phyloP scores from a whole-genome alignment of 2,329 filamentous ascomycete genomes.

The Corinectria fuckeliana region DNA sequence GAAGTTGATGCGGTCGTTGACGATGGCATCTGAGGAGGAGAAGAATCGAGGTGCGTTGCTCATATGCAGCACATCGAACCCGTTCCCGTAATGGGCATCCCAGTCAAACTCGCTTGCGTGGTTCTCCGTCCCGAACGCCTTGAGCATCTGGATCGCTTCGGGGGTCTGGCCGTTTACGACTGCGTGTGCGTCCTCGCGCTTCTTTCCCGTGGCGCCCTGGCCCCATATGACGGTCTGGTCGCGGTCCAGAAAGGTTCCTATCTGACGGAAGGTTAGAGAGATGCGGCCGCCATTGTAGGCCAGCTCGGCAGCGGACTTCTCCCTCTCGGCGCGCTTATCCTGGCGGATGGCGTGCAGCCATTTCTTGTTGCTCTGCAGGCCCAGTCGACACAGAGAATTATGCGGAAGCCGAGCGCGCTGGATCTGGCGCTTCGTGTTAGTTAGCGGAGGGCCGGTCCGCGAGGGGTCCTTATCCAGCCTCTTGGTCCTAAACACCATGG shows the following conservation, averaged over 20 bases:
- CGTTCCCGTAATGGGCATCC: conserved; percentile 75
- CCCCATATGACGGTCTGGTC: conserved; percentile 82
- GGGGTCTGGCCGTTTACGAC: conserved; percentile 74
- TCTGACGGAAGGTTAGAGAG: conserved; percentile 87
- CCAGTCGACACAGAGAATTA: conserved; percentile 87
- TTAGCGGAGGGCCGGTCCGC: conserved; percentile 19
- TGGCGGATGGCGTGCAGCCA: conserved; percentile 94
- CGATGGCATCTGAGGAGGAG: conserved; percentile 52
- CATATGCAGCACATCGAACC: conserved; percentile 84
- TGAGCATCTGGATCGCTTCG: conserved; percentile 73
- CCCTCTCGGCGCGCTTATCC: conserved; percentile 74
- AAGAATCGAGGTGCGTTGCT: conserved; percentile 59
- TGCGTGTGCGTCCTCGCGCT: conserved; percentile 60
- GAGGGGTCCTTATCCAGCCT: conserved; percentile 56
- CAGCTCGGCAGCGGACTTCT: conserved; percentile 74
- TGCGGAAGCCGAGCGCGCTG: conserved; percentile 80
- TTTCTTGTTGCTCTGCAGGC: conserved; percentile 78
- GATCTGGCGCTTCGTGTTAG: conserved; percentile 53
- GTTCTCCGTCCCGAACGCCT: conserved; percentile 87
- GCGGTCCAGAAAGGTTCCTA: conserved; percentile 80
- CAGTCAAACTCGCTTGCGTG: conserved; percentile 75
- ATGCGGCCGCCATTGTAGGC: conserved; percentile 81
- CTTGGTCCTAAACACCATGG: conserved; percentile 89
- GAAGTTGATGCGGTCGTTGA: conserved; percentile 57
- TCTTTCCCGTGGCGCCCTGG: conserved; percentile 81